phyloP scores from a whole-genome alignment of 2,329 filamentous ascomycete species.

The Diaporthe sp. region DNA sequence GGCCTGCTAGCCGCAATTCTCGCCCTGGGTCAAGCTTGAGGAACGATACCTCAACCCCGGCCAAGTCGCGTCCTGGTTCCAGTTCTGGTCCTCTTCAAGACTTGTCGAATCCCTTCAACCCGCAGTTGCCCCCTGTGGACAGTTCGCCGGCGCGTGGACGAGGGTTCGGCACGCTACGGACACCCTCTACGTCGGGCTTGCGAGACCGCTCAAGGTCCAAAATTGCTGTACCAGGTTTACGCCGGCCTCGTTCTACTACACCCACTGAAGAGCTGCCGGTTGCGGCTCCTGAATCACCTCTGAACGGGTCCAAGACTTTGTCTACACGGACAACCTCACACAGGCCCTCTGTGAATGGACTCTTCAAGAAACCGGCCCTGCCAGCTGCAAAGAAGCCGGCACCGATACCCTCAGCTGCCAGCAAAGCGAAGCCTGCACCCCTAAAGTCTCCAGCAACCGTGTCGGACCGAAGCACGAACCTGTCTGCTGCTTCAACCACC shows the following conservation, averaged over 20 bases:
- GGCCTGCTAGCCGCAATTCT: constrained; percentile 56
- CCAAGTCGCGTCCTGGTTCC: constrained; percentile 64
- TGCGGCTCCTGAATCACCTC: constrained; percentile 44
- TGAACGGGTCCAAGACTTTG: constrained; percentile 59
- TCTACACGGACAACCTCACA: constrained; percentile 57
- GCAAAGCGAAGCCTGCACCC: constrained; percentile 52
- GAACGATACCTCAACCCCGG: constrained; percentile 66
- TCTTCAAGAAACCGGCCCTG: constrained; percentile 66
- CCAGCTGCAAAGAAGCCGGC: constrained; percentile 48
- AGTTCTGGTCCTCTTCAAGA: constrained; percentile 60
- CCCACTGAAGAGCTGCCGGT: constrained; percentile 53
- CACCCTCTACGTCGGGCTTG: constrained; percentile 44
- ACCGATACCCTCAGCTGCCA: constrained; percentile 44
- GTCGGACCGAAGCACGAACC: constrained; percentile 48
- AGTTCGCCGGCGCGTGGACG: constrained; percentile 54
- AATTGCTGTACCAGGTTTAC: constrained; percentile 46
- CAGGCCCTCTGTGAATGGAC: constrained; percentile 62
- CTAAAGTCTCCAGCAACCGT: constrained; percentile 49
- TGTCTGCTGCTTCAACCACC: constrained; percentile 49
- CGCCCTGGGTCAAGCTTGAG: constrained; percentile 69
- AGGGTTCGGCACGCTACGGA: constrained; percentile 47
- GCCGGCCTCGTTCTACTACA: constrained; percentile 45
- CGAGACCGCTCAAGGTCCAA: constrained; percentile 42
- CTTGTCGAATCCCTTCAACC: constrained; percentile 55
- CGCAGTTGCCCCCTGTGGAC: constrained; percentile 54